Base-by-base conservation (phyloP, 192 early-diverging fungal genomes). In the Linnemannia zychae region DNA sequence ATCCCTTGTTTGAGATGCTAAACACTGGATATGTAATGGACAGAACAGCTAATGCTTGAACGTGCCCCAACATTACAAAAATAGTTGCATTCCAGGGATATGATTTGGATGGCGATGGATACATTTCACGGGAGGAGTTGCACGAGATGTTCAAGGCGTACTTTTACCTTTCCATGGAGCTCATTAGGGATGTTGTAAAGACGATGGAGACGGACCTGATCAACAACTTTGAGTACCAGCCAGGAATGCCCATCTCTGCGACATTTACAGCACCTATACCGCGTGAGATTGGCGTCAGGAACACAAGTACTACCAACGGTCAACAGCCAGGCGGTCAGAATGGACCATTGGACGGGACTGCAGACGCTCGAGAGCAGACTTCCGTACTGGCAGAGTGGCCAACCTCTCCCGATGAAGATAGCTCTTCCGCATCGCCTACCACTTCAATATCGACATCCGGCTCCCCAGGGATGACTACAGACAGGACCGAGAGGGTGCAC, bases 121-220 rank as follows among this genome's bases (percentile, higher is more conserved):
- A 87, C 34, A 95, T 98, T 49, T 94, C 96, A 16, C 90, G 94
- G 33, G 92, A 95, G 20, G 98, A 99, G 72, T 87, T 99, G 15
- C 93, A 95, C 52, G 87, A 88, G 31, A 97, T 99, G 91, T 96
- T 98, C 85, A 97, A 97, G 82, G 94, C 98, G 11, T 99, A 98
- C 76, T 95, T 97, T 67, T 93, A 96, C 78, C 89, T 97, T 0
- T 96, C 95, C 4, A 97, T 96, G 92, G 95, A 97, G 72, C 90
- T 98, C 33, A 96, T 99, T 6, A 90, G 94, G 13, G 97, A 95
- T 79, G 94, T 97, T 75, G 96, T 98, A 11, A 96, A 95, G 65
- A 91, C 94, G 0, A 95, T 97, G 89, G 97, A 99, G 73, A 95
- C 95, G 67, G 96, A 95, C 46, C 92, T 98, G 86, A 94, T 98